Base-by-base conservation (phyloP, 352 stramenopile species). In the Pythium chondricola region DNA sequence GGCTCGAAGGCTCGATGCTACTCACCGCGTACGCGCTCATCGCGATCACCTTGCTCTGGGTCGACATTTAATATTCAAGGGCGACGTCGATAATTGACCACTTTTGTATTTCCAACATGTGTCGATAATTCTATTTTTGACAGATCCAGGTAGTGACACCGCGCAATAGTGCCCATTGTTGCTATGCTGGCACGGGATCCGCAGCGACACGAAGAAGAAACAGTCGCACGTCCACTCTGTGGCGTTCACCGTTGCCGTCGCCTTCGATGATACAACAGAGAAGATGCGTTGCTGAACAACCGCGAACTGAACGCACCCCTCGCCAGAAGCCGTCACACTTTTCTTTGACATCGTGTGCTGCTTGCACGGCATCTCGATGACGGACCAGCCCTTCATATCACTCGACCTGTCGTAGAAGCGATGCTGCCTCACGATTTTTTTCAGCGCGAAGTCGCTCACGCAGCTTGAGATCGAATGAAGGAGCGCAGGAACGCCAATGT, bases 1-100 rank as follows among this genome's bases (percentile, higher is more conserved):
- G 88, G 88, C 83, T 97, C 25, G 76, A 95, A 50, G 88, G 88
- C 24, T 93, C 83, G 35, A 93, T 96, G 78, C 70, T 97, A 39
- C 76, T 97, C 46, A 96, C 86, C 13, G 85, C 86, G 16, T 97
- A 97, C 63, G 67, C 83, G 47, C 81, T 97, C 24, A 85, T 97
- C 16, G 82, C 74, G 25, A 68, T 95, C 44, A 50, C 85, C 33
- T 82, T 96, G 42, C 58, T 93, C 2, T 93, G 72, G 71, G 74
- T 90, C 37, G 63, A 93, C 47, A 65, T 93, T 18, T 22, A 13
- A 16, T 14, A 22, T 29, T 22, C 4, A 25, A 8, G 4, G 17
- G 24, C 18, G n/a, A 18, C 17, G 4, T 24, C 24, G 4, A 6
- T 31, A 14, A 25, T 53, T 40, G 27, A 53, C 8, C 8, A 8